Evolutionary conservation across 2,329 filamentous ascomycete species (phyloP), one percentile per base, ranked within the genome.

Genomic region (Thielaviopsis populi): DNA sequence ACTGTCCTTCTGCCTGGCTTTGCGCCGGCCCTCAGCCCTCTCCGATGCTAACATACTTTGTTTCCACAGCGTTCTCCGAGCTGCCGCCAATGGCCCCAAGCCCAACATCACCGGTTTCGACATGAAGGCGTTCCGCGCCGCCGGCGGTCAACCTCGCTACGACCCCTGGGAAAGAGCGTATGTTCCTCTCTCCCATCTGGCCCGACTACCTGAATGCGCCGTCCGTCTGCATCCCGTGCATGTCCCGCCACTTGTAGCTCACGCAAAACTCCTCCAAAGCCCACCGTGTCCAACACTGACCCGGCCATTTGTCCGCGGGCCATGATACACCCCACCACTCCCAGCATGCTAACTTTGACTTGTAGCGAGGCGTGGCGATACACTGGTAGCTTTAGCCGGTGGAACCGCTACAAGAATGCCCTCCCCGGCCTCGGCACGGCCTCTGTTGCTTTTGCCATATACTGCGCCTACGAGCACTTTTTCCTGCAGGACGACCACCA

Each of bases 341-440:
- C 17, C 17, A 5, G 24, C 53, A 33, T 56, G 53, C 53, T 56
- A 56, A 56, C 53, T 24, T 10, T 56, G 22, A 17, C 4, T 27
- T 42, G 68, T 74, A 99, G 94, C 73, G 94, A 99, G 79, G 83
- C 88, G 73, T 99, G 94, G 94, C 83, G 94, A 76, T 96, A 96
- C 80, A 85, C 82, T 42, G 94, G 92, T 68, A 86, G 83, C 63
- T 97, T 96, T 80, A 87, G 86, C 69, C 84, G 92, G 70, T 88
- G 80, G 78, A 95, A 96, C 78, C 87, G 94, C 70, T 94, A 96
- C 80, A 91, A 86, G 78, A 79, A 82, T 71, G 80, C 84, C 68
- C 90, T 99, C 73, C 94, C 94, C 43, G 94, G 94, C 67, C 81
- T 99, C 70, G 94, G 94, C 68, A 95, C 92, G 70, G 94, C 91